These are phyloP conservation scores for Epichloe baconii DNA, from an alignment of 2,329 filamentous ascomycete species.

Conservation along the genomic window DNA sequence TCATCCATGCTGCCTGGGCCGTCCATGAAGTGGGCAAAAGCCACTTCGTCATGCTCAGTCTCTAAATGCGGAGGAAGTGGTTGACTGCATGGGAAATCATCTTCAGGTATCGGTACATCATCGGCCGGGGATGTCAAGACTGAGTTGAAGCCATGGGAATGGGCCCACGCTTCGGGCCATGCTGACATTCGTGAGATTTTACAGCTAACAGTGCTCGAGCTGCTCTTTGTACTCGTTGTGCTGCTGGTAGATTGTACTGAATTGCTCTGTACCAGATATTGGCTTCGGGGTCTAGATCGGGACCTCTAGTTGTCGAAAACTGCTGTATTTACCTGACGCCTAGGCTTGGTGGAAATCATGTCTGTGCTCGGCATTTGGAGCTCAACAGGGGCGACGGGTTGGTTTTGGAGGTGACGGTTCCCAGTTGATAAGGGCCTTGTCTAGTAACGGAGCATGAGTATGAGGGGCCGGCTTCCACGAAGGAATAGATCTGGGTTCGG, in stretches of 20 bases:
- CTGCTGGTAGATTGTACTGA: conserved; percentile 33
- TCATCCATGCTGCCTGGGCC: conserved; percentile 12
- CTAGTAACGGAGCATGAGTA: background rate
- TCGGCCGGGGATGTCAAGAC: conserved; percentile 33
- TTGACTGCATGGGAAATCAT: conserved; percentile 13
- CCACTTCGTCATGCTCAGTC: conserved; percentile 7
- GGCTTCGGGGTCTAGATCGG: conserved; percentile 23
- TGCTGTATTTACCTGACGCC: conserved; percentile 26
- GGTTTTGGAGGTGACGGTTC: conserved; percentile 10
- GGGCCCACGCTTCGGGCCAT: conserved; percentile 27
- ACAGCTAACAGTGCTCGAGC: conserved; percentile 24
- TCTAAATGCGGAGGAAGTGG: conserved; percentile 9
- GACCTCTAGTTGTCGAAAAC: conserved; percentile 18
- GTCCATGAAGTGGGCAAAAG: conserved; percentile 1
- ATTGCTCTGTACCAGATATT: conserved; percentile 31
- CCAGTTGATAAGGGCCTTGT: conserved; percentile 16
- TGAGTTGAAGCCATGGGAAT: conserved; percentile 27
- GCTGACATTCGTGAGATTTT: conserved; percentile 35
- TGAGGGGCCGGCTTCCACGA: background rate
- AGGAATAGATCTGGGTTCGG: background rate
- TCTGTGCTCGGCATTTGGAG: conserved; percentile 10
- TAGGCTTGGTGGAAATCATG: conserved; percentile 17
- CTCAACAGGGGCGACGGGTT: conserved; percentile 14
- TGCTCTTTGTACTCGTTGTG: conserved; percentile 25
- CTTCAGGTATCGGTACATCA: conserved; percentile 21